Evolutionary conservation across 228 moss, liverwort and hornwort genomes (phyloP).

Genomic region (Sphagnum fallax): DNA sequence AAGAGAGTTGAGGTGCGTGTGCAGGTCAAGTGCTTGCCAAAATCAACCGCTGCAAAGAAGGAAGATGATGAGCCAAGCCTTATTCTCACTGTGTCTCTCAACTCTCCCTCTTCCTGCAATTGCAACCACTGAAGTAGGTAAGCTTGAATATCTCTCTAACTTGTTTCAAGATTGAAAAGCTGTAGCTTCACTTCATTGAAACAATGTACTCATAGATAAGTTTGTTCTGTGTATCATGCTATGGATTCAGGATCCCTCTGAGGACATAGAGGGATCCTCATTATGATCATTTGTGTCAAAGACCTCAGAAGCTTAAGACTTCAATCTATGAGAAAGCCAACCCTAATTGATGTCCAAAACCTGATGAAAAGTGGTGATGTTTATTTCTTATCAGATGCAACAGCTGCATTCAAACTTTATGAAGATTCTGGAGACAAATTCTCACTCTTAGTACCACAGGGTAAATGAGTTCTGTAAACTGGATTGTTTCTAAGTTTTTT

Average conservation of each 20-base stretch:
- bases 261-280: too few species aligned
- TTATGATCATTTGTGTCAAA: too few species aligned
- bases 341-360: not conserved
- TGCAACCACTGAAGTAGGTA: constrained; percentile 11
- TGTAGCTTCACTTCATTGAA: too few species aligned
- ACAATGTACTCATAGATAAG: too few species aligned
- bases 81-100: constrained; percentile 35
- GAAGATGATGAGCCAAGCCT: constrained; percentile 50
- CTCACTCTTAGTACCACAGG: constrained; percentile 72
- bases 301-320: too few species aligned
- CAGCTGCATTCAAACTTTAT: constrained; percentile 42
- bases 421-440: constrained; percentile 71
- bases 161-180: too few species aligned
- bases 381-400: constrained; percentile 23
- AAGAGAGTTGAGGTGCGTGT: not conserved
- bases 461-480: constrained; percentile 14
- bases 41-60: constrained; percentile 46
- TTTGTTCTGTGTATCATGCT: too few species aligned
- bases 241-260: too few species aligned
- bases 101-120: constrained; percentile 42
- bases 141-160: not conserved
- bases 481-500: not conserved
- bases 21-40: constrained; percentile 14
- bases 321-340: too few species aligned
- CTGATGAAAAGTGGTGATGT: too few species aligned